Base-by-base conservation (phyloP, 768 basidiomycete genomes). In the Suillus plorans region DNA sequence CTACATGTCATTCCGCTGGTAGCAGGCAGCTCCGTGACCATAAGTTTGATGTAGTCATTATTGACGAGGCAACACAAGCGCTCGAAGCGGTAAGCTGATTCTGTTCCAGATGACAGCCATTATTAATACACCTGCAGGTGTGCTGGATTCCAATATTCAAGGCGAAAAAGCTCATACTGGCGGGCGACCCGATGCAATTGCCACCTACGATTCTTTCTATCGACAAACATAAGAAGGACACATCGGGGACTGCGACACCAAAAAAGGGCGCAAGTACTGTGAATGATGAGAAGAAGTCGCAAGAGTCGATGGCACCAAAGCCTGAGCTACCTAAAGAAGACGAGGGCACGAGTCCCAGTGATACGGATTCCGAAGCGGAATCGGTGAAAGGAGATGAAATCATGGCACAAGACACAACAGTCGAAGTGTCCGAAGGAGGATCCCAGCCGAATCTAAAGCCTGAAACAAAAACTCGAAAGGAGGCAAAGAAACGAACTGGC, bases 21-120 rank as follows among this genome's bases (percentile, higher is more conserved):
- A 89, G 92, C 4, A 80, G 90, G 25, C 94, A 96, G 68, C 77
- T 99, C 8, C 83, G 85, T 50, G 86, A 89, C 65, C 83, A 89
- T 63, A 77, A 83, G 2, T 99, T 99, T 71, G 97, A 99, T 72
- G 91, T 97, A 0, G 87, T 95, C 13, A 90, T 99, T 55, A 96
- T 99, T 62, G 97, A 99, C 69, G 97, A 99, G 78, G 97, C 97
- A 0, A 98, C 97, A 0, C 97, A 99, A 75, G 97, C 96, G 4
- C 72, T 97, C 16, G 97, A 99, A 78, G 94, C 95, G 28, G 95
- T 95, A 72, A 34, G 20, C 1, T 7, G 22, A 34, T 39, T 45
- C 31, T 58, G 9, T 42, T 66, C 12, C 55, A 36, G 20, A 28
- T n/a, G n/a, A 10, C 14, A 31, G 25, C 13, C n/a, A 55, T 41